Evolutionary conservation across 2,329 filamentous ascomycete genomes (phyloP).

Genomic region (Xylariaceae sp.): DNA sequence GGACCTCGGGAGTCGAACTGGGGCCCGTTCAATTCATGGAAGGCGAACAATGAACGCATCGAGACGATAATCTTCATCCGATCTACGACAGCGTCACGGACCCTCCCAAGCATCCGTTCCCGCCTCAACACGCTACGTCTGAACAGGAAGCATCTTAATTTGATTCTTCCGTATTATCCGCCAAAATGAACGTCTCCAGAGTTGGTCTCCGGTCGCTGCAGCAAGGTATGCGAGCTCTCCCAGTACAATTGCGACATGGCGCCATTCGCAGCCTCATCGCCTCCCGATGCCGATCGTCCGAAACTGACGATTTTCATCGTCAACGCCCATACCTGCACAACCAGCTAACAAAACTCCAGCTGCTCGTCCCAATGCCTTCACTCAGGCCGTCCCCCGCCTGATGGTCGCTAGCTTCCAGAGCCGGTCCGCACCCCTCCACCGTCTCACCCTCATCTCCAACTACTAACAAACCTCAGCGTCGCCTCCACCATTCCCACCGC

Average conservation of each 20-base stretch:
- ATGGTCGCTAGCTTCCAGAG: conserved; percentile 41
- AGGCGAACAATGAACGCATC: conserved; percentile 27
- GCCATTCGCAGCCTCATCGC: too few relatives aligned
- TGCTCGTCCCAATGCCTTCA: conserved; percentile 41
- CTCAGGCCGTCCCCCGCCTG: conserved; percentile 44
- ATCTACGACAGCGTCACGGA: not conserved
- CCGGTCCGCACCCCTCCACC: conserved; percentile 41
- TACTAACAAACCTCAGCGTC: conserved; percentile 36
- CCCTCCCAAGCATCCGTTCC: not conserved
- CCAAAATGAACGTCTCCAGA: conserved; percentile 51
- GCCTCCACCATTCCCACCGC: conserved; percentile 49
- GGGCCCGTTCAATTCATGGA: not conserved
- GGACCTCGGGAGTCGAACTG: conserved; percentile 21
- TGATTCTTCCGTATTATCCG: not conserved
- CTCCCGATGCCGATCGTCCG: too few relatives aligned
- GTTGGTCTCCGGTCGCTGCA: conserved; percentile 55
- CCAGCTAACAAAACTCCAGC: conserved; percentile 29
- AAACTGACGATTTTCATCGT: too few relatives aligned
- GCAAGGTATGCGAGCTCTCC: conserved; percentile 43
- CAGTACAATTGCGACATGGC: not conserved
- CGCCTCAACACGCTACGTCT: not conserved
- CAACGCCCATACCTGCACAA: too few relatives aligned
- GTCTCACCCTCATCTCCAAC: not conserved
- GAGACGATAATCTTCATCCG: conserved; percentile 13
- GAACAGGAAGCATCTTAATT: not conserved